Percentiles rank a stretch among this genome's conserved stretches.
Conservation (phyloP, 2,329 filamentous ascomycete genomes). For the Periconia macrospinosa region DNA sequence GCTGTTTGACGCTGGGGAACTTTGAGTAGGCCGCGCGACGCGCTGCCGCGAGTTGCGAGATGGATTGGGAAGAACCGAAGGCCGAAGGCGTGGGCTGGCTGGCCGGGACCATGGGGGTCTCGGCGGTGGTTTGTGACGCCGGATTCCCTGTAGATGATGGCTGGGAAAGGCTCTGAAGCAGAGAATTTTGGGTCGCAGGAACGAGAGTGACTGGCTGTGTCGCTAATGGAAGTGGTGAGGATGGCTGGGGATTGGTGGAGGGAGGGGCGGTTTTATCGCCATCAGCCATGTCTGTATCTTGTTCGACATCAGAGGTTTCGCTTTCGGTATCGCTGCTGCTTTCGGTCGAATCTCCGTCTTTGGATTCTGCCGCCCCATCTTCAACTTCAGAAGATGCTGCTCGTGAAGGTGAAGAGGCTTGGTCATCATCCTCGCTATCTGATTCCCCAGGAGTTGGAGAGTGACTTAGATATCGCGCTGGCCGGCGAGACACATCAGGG, state of each 20-base stretch:
- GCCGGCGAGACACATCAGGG: constrained; percentile 17
- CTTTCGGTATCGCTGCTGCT: background rate
- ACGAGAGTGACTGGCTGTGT: constrained; percentile 7
- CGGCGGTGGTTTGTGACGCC: constrained; percentile 7
- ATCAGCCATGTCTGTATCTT: constrained; percentile 12
- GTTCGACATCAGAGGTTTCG: constrained; percentile 11
- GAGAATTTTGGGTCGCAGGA: constrained; percentile 5
- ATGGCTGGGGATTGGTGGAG: constrained; percentile 4
- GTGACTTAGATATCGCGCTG: constrained; percentile 26
- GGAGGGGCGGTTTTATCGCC: background rate
- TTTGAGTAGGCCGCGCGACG: constrained; percentile 3
- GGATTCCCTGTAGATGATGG: constrained; percentile 6
- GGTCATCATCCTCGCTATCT: constrained; percentile 16
- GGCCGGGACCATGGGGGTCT: background rate
- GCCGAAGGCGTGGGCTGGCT: constrained; percentile 1
- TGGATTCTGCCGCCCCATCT: constrained; percentile 2
- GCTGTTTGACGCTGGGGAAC: constrained; percentile 10
- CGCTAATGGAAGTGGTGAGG: constrained; percentile 14
- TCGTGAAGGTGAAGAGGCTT: constrained; percentile 1
- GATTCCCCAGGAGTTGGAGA: constrained; percentile 24
- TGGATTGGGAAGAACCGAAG: background rate
- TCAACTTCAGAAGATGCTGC: constrained; percentile 3
- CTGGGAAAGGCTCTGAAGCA: constrained; percentile 11
- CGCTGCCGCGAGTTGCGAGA: background rate
- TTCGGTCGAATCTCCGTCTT: constrained; percentile 7